phyloP scores from a whole-genome alignment of 2,329 filamentous ascomycete species.

The Dothistroma pini region DNA sequence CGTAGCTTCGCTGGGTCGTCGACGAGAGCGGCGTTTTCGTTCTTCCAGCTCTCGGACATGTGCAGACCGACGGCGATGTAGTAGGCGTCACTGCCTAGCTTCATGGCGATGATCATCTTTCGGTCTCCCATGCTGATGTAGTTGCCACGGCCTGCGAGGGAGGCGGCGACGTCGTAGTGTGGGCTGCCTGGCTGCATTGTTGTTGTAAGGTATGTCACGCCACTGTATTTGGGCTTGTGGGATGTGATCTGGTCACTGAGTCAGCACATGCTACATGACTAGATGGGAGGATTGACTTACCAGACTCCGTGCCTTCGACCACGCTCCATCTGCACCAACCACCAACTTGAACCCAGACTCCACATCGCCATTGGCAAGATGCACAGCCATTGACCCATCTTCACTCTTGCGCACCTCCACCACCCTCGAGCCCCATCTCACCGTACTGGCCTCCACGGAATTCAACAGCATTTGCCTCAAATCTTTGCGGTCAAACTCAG shows the following conservation, averaged over 20 bases:
- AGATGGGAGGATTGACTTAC: slow-evolving; percentile 24
- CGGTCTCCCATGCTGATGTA: slow-evolving; percentile 25
- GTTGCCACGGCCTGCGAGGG: slow-evolving; percentile 31
- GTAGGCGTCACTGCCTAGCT: slow-evolving; percentile 21
- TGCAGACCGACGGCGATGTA: slow-evolving; percentile 22
- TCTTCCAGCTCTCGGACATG: slow-evolving; percentile 21
- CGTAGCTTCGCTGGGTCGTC: slow-evolving; percentile 38
- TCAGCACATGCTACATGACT: neutral
- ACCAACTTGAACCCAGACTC: slow-evolving; percentile 43
- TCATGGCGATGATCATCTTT: slow-evolving; percentile 18
- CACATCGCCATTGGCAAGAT: slow-evolving; percentile 31
- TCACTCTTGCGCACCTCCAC: slow-evolving; percentile 18
- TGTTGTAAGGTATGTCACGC: slow-evolving; percentile 34
- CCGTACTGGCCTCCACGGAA: slow-evolving; percentile 33
- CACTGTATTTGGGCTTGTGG: slow-evolving; percentile 35
- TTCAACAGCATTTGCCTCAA: slow-evolving; percentile 38
- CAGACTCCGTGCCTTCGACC: slow-evolving; percentile 39
- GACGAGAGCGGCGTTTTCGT: slow-evolving; percentile 12
- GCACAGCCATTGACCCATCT: slow-evolving; percentile 24
- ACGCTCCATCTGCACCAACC: slow-evolving; percentile 49
- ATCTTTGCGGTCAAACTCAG: slow-evolving; percentile 42
- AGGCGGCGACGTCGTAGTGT: slow-evolving; percentile 24
- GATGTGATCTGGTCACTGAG: slow-evolving; percentile 30
- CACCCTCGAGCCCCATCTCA: slow-evolving; percentile 36
- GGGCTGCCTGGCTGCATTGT: slow-evolving; percentile 29